Base-by-base conservation (phyloP, 768 basidiomycete genomes). In the Amyloporia xantha region DNA sequence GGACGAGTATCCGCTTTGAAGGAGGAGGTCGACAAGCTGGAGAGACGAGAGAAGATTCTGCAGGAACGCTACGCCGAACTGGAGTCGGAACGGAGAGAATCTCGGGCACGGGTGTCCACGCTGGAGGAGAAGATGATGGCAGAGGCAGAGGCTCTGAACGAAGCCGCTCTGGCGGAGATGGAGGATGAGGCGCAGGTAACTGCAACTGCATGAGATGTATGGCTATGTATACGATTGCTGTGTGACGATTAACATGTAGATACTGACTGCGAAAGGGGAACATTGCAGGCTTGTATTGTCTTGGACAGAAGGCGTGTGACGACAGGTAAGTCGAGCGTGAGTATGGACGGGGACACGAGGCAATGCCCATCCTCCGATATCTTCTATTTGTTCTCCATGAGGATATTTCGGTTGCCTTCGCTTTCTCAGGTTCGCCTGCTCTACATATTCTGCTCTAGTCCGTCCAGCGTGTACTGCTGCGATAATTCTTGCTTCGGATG, bases 31-130 rank as follows among this genome's bases (percentile, higher is more conserved):
- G 84, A 86, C 30, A 72, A 69, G 53, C 73, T 98, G 24, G 85
- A 90, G 63, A 69, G 74, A 50, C 73, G 88, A 56, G 96, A 97
- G 68, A 70, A 75, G 47, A 66, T 79, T 57, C 68, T 96, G 56
- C 96, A 99, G 68, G 77, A 77, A 55, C 71, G 81, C 42, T 96
- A 95, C 66, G 81, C 79, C n/a, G 93, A 93, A 57, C 65, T 98
- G 53, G 81, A 84, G 49, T 69, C 72, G 49, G 86, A 92, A 67
- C 72, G 79, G 57, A 68, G 75, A 43, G 84, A 85, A 42, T 68
- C 77, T 2, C 74, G 77, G 58, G 71, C 67, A 19, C 74, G 82
- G 41, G 74, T 90, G 26, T 73, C 73, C 3, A 67, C 61, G 40
- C 68, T 91, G 60, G 94, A 97, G 63, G 94, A 96, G 67, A 81